A percentile compares a stretch with the other conserved stretches of the same genome.
Conservation (phyloP, 1,139 yeast genomes). For the Debaryomycetaceae sp. region DNA sequence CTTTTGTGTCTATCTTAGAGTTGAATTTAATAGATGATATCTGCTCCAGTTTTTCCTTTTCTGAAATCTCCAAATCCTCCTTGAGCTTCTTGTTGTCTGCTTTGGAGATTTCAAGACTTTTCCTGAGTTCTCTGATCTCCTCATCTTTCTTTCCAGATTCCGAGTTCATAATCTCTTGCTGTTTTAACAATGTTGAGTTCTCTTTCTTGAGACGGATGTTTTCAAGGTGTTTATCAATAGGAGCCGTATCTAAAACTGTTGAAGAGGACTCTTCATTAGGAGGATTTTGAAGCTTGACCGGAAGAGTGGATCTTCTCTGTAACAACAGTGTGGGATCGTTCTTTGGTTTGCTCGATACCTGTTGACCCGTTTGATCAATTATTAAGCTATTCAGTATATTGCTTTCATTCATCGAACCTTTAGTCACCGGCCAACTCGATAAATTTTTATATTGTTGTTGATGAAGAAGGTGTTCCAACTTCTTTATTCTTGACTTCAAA, state of each 20-base stretch:
- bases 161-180: slow-evolving; percentile 5
- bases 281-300: slow-evolving; percentile 3
- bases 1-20: slow-evolving; percentile 26
- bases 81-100: slow-evolving; percentile 5
- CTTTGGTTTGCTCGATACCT: slow-evolving; percentile 4
- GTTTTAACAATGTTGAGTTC: slow-evolving; percentile 10
- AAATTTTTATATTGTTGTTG: slow-evolving; percentile 60
- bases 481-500: slow-evolving; percentile 56
- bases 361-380: slow-evolving; percentile 5
- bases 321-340: slow-evolving; percentile 23
- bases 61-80: slow-evolving; percentile 4
- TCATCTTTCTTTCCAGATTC: slow-evolving; percentile 5
- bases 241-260: slow-evolving; percentile 32
- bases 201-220: slow-evolving; percentile 36
- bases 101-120: slow-evolving; percentile 4
- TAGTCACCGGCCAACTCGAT: slow-evolving; percentile 52
- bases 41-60: slow-evolving; percentile 6
- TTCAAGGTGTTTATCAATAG: slow-evolving; percentile 43
- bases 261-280: slow-evolving; percentile 7
- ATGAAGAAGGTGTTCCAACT: slow-evolving; percentile 63
- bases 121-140: slow-evolving; percentile 5
- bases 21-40: slow-evolving; percentile 7
- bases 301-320: slow-evolving; percentile 9
- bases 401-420: slow-evolving; percentile 9
- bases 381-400: slow-evolving; percentile 4